Evolutionary conservation across 2,329 filamentous ascomycete genomes (phyloP), one percentile per base, ranked within the genome.

Genomic region (Phoma sp.): DNA sequence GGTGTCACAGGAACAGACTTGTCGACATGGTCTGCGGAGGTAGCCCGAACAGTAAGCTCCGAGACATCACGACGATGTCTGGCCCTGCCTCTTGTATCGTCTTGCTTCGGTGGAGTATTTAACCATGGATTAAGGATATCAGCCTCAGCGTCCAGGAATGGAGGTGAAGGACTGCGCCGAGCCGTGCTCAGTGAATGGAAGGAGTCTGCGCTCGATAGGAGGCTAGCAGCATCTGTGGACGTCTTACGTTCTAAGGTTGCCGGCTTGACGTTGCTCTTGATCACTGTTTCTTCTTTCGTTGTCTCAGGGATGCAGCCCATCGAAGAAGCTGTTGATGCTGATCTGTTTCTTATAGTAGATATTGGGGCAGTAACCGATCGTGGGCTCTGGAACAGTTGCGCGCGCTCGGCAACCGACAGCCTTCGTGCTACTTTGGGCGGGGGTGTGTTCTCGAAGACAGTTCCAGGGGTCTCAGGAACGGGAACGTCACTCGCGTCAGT

Each of bases 61-160:
- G 75, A 77, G 4, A 70, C 55, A 22, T 74, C 65, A 36, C 74
- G 72, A 22, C 71, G 69, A 61, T 75, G 74, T 50, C 61, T 70
- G 6, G 63, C 62, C 21, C 72, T 65, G 5, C 71, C 72, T 35
- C 72, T 61, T 2, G 36, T 38, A 9, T 66, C 61, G 15, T 67
- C 53, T 29, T 64, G 55, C 43, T 47, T 48, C 10, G 54, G 27
- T 12, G 50, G 41, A 24, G 22, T 55, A 8, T 61, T 51, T 5
- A 60, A 58, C 72, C 71, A 74, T 4, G 71, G 70, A 37, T 72
- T 73, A 32, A 61, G 43, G 2, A 68, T 35, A 4, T 68, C 62
- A 19, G 58, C 61, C 35, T 74, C 67, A 8, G 72, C 69, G 49
- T 76, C 72, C 21, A 69, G 19, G 48, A 63, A 53, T 4, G 49